Base-by-base conservation (phyloP, 2,329 filamentous ascomycete species). In the Verticillium nonalfalfae region DNA sequence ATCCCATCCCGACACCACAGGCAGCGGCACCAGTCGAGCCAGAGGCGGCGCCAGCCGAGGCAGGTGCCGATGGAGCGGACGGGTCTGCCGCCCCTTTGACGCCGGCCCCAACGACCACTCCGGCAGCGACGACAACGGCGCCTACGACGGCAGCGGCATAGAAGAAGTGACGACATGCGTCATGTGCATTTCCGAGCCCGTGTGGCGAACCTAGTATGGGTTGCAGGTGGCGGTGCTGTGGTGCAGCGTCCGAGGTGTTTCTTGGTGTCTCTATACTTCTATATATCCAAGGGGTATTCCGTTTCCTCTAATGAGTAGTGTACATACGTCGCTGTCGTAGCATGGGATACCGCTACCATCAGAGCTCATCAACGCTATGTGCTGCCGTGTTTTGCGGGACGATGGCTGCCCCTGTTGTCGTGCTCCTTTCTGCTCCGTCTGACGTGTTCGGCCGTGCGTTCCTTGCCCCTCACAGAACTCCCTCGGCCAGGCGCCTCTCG, bases 401-500 rank as follows among this genome's bases (percentile, higher is more conserved):
- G 55, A 57, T 18, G 33, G 18, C n/a, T 4, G 3, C 62, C 9
- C 62, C 21, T 21, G 21, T 21, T 6, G 60, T 85, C 82, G 45
- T 13, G 18, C 45, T 31, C 26, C 26, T 31, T 31, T 26, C 7
- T 52, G n/a, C 35, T 13, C 4, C 6, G 11, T 10, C 18, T 21
- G 18, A 52, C 1, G 18, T 5, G 45, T 4, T 11, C 7, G 18
- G 13, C 45, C 21, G 26, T n/a, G 45, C 18, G 26, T 31, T 31
- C 26, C 26, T 5, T 31, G 26, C n/a, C n/a, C n/a, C 18, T 52
- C 45, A 52, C 45, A 52, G 45, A 3, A 7, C 45, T 18, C 45
- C 18, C 1, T 52, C 13, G 18, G 21, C 45, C 3, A 52, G 45
- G 18, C 45, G 45, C 45, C 21, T 52, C 45, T 52, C 39, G 1